Evolutionary conservation across 2,329 filamentous ascomycete genomes (phyloP), one percentile per base, ranked within the genome.

Genomic region (Alternaria burnsii): DNA sequence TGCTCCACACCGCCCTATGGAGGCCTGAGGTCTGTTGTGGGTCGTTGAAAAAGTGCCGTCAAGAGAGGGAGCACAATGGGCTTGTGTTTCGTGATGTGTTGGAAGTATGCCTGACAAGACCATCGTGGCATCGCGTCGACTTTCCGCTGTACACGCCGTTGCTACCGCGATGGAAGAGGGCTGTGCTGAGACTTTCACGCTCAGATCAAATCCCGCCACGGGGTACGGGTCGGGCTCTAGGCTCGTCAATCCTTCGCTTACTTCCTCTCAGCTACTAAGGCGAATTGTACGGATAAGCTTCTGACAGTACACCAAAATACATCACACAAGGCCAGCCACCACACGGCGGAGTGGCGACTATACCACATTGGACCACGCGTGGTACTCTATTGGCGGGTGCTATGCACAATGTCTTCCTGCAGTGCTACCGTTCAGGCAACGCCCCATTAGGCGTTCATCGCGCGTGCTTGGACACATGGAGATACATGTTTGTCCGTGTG

Each of bases 181-280:
- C 60, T 61, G 59, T 56, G 46, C 58, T 61, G 55, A 58, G 58
- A 48, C 55, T 56, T 55, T 51, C 38, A 42, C 53, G 66, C 63
- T 47, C 52, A 62, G 61, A 56, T 62, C 66, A 43, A 55, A 41
- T 40, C 32, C 38, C 47, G 60, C 58, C 26, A 52, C 30, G 46
- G 53, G 51, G 52, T 50, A 48, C 53, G 41, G 55, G 41, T 60
- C 41, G 47, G 53, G 47, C 42, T 41, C 34, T 48, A 41, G 47
- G 28, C 61, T 65, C 47, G 56, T 61, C 58, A 61, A 58, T 62
- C 62, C 61, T 63, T 59, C 63, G 53, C 66, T 59, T 63, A 61
- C 52, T 60, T 57, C 20, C 47, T 53, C 67, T 51, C 34, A 64
- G 63, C 43, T 59, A 54, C 50, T 58, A 63, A 61, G 59, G 61